Percentiles rank a stretch among this genome's conserved stretches.
Conservation (phyloP, 2,329 filamentous ascomycete species). For the Fonsecaea multimorphosa region DNA sequence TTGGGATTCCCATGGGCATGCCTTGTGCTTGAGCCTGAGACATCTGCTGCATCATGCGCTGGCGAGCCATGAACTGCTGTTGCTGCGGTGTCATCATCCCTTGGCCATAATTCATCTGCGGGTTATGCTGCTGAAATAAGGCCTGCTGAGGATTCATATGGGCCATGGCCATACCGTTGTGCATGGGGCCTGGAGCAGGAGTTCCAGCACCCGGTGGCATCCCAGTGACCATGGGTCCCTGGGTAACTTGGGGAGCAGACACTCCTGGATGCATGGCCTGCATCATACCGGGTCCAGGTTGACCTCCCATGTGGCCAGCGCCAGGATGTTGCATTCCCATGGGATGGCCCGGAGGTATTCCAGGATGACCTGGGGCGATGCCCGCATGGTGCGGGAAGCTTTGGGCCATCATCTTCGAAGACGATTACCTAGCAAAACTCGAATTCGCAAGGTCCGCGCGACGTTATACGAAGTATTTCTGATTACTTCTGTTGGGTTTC, state of each 20-base stretch:
- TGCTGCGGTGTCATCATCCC: constrained; percentile 39
- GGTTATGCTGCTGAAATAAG: constrained; percentile 58
- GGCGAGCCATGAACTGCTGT: constrained; percentile 44
- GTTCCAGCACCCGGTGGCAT: constrained; percentile 66
- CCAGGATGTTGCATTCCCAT: constrained; percentile 65
- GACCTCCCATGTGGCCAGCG: constrained; percentile 58
- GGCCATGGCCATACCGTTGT: constrained; percentile 63
- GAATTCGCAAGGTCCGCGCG: constrained; percentile 7
- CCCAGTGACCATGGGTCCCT: constrained; percentile 68
- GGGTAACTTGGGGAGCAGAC: constrained; percentile 65
- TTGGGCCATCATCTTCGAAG: constrained; percentile 61
- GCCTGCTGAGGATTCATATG: constrained; percentile 65
- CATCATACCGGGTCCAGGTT: constrained; percentile 56
- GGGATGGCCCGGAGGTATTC: constrained; percentile 65
- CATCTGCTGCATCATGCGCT: constrained; percentile 38
- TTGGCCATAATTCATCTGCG: constrained; percentile 40
- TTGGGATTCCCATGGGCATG: constrained; percentile 37
- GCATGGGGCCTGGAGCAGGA: constrained; percentile 56
- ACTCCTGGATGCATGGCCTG: constrained; percentile 68
- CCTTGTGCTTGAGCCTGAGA: constrained; percentile 33
- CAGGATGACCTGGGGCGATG: constrained; percentile 62
- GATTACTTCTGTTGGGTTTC: constrained; percentile 16
- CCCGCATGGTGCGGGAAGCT: constrained; percentile 63
- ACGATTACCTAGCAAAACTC: constrained; percentile 14
- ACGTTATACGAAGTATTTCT: constrained; percentile 4